Base-by-base conservation (phyloP, 257 asterid species). In the Ligustrum vulgare region DNA sequence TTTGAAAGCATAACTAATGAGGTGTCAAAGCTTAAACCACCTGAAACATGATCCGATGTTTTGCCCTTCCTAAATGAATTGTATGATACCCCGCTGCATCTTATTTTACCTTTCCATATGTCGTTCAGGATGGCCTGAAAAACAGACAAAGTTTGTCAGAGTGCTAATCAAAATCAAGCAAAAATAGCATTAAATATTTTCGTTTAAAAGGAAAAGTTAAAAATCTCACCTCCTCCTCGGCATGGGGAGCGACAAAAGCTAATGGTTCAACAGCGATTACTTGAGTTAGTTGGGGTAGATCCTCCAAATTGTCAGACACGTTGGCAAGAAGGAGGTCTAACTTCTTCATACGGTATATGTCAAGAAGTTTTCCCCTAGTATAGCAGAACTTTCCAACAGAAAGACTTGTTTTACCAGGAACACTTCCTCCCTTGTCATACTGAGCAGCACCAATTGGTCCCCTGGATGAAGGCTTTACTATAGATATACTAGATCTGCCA, bases 321-420 rank as follows among this genome's bases (percentile, higher is more conserved):
- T 70, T 80, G 67, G 31, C 74, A 73, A 87, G 82, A 65, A 86
- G 72, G 16, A 90, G 81, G 49, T 84, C 88, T 71, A 83, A 68
- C 76, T 79, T 93, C 82, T 89, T 89, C 88, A 49, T 85, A 62
- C 99, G 99, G 72, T 93, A 93, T 54, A 93, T 90, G 80, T 90
- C 99, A 45, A 95, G 98, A 67, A 93, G 88, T 77, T 93, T 93
- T 51, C 96, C 99, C 85, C 99, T 87, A 4, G 98, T 97, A 72
- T 93, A 95, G 72, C 80, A 89, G 86, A 82, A 86, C 69, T 80
- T 72, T 76, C 78, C 83, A 49, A 75, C 16, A 7, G 81, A 77
- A 62, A 62, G 64, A 37, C 34, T 74, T 51, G 80, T 82, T 74
- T 89, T 90, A 79, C 93, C 96, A 16, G 87, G 85, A 36, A 86